Evolutionary conservation across 805 yeast genomes (phyloP).

Genomic region (Teunomyces pallodes): DNA sequence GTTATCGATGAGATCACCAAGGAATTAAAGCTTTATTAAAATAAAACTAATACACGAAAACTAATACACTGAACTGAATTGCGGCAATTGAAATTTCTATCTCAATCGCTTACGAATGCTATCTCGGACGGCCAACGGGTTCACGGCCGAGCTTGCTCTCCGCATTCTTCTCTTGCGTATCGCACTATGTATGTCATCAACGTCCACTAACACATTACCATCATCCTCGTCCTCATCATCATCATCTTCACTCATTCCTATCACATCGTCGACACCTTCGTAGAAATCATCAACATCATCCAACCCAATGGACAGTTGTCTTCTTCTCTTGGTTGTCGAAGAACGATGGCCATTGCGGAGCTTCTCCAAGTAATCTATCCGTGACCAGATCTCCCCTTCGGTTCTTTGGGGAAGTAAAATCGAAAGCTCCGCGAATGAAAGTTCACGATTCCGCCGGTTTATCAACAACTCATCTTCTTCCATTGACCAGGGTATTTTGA

Average conservation of each 20-base stretch:
- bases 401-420: conserved; percentile 71
- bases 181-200: conserved; percentile 18
- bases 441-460: conserved; percentile 52
- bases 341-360: conserved; percentile 33
- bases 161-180: conserved; percentile 29
- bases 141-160: conserved; percentile 43
- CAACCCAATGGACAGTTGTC: conserved; percentile 40
- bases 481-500: conserved; percentile 46
- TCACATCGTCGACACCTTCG: conserved; percentile 40
- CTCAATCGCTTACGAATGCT: conserved; percentile 11
- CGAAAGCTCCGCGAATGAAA: conserved; percentile 69
- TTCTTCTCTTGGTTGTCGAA: conserved; percentile 27
- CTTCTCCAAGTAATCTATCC: conserved; percentile 50
- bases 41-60: conserved; percentile 22
- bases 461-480: conserved; percentile 74
- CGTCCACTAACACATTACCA: conserved; percentile 18
- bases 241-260: conserved; percentile 32
- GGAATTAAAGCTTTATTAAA: conserved; percentile 66
- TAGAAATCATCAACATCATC: conserved; percentile 45
- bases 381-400: conserved; percentile 66
- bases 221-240: conserved; percentile 25
- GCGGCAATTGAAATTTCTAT: not conserved
- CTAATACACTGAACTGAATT: conserved; percentile 1
- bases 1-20: conserved; percentile 82
- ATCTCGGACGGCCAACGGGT: conserved; percentile 29